Base-by-base conservation (phyloP, 768 basidiomycete species). In the Lactifluus subvellereus region DNA sequence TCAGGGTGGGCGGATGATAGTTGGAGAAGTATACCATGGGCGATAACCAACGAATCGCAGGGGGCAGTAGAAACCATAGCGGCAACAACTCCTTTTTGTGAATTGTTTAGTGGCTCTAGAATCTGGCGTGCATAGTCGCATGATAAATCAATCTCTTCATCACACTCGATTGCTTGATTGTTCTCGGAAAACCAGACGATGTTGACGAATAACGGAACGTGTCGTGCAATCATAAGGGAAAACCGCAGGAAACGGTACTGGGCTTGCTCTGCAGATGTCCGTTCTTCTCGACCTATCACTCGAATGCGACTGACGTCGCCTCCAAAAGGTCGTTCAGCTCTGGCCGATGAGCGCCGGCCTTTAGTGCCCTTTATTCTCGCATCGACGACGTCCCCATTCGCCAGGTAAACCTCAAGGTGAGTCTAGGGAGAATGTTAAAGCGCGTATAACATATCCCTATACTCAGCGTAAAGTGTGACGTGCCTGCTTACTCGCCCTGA, bases 281-380 rank as follows among this genome's bases (percentile, higher is more conserved):
- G 35, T 55, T 61, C 64, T 55, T 65, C 64, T 11, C 59, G 47
- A 14, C 64, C 64, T 22, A 65, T 30, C 13, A 65, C 59, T n/a
- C 54, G 49, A 6, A 65, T 65, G 13, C 43, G 38, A 53, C 13
- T 35, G 47, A 61, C 35, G 33, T 33, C 38, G 1, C 32, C 59
- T 9, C 18, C n/a, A 43, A 61, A 35, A 13, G 30, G 13, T 51
- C 2, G 27, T 18, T 4, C 9, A 42, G 59, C 7, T 5, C n/a
- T 4, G 16, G 59, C 59, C 20, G 37, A 55, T n/a, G 64, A 61
- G 8, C 4, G 20, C 18, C 59, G 45, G 38, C 64, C 59, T 42
- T 43, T 16, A 18, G 18, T 32, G 11, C 59, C 33, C 3, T 54
- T 55, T 13, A 47, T 51, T 2, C 10, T 33, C 20, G 59, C 64